phyloP scores from a whole-genome alignment of 2,329 filamentous ascomycete species.

The Penicillium occitanis region DNA sequence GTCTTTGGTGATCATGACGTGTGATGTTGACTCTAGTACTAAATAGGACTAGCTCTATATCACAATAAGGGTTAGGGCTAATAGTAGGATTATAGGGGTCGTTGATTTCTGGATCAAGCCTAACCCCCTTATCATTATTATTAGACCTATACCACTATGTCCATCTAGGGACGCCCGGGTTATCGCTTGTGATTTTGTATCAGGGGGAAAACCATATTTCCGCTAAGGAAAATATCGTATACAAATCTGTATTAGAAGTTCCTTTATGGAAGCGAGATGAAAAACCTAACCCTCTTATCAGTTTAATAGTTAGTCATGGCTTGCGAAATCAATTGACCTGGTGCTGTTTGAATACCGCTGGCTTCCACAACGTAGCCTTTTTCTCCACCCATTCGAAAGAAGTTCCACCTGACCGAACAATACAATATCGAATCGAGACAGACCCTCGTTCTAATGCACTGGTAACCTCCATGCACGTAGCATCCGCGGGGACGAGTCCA shows the following conservation, averaged over 20 bases:
- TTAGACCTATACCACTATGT: no score
- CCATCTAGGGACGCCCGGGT: no score
- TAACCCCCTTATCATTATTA: not conserved
- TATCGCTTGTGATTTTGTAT: no score
- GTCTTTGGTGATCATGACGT: slow-evolving; percentile 3
- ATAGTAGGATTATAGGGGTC: not conserved
- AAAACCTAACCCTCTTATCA: not conserved
- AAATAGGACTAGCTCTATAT: not conserved
- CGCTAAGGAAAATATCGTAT: no score
- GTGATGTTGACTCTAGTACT: not conserved
- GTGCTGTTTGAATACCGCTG: not conserved
- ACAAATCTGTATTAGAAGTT: no score
- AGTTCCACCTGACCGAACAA: slow-evolving; percentile 2
- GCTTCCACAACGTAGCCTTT: slow-evolving; percentile 16
- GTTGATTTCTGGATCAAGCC: not conserved
- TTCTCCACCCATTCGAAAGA: slow-evolving; percentile 17
- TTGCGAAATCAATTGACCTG: not conserved
- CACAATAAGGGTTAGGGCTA: not conserved
- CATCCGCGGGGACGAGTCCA: not conserved
- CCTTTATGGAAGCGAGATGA: no score
- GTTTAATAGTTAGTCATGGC: not conserved
- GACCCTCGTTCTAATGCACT: slow-evolving; percentile 7
- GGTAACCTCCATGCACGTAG: not conserved
- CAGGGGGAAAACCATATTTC: no score
- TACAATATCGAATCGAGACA: slow-evolving; percentile 18